Conservation (phyloP, 371 early-diverging fungal genomes). For the Catenaria anguillulae region DNA sequence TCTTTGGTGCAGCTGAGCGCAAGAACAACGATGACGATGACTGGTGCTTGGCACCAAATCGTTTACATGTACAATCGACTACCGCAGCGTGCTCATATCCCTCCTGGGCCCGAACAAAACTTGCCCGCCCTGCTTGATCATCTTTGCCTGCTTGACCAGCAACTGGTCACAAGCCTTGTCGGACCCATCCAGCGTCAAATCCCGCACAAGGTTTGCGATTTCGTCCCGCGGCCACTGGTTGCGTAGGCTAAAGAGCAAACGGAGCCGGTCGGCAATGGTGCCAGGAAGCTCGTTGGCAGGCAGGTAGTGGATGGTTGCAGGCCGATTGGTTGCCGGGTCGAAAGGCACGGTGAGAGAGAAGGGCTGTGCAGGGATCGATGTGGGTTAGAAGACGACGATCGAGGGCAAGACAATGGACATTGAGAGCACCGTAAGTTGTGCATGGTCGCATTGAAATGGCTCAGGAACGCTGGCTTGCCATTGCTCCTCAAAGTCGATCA, state of each 20-base stretch:
- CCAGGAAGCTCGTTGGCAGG: not conserved
- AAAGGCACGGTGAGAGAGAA: not conserved
- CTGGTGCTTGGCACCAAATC: no score
- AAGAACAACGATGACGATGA: no score
- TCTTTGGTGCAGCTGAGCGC: no score
- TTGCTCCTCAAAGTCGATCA: not conserved
- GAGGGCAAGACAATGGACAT: no score
- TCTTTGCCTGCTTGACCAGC: not conserved
- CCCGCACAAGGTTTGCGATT: not conserved
- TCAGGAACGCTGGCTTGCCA: not conserved
- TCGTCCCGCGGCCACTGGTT: not conserved
- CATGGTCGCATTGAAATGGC: not conserved
- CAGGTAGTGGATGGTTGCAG: not conserved
- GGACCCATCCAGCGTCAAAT: not conserved
- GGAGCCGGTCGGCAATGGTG: not conserved
- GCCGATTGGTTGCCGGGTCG: not conserved
- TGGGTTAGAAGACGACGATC: no score
- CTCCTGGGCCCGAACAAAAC: not conserved
- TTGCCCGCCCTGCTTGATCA: not conserved
- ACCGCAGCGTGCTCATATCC: not conserved
- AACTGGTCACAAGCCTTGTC: not conserved
- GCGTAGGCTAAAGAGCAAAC: not conserved
- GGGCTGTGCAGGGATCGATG: no score
- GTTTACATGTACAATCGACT: no score
- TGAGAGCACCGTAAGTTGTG: no score